Percentiles rank a stretch among this genome's conserved stretches.
Evolutionary conservation across 129 eudicot genomes (phyloP).

Genomic region (Heracleum sosnowskyi): DNA sequence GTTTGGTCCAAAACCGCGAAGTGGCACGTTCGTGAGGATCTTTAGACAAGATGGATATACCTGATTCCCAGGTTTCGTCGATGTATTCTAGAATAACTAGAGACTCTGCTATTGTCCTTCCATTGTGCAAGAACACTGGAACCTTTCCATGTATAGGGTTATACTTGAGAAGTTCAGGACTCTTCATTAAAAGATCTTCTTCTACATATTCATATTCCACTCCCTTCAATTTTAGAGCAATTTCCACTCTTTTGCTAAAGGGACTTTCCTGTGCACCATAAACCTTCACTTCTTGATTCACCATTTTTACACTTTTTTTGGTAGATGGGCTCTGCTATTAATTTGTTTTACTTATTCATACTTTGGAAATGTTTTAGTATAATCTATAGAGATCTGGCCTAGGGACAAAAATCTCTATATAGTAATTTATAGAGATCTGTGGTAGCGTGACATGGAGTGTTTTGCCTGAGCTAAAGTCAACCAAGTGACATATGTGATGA

Average conservation of each 20-base stretch:
- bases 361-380: too few species aligned
- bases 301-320: conserved; percentile 5
- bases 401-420: neutral
- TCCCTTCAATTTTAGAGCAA: conserved; percentile 22
- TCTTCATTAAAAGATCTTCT: conserved; percentile 24
- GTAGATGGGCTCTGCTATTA: neutral
- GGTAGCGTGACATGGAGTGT: neutral
- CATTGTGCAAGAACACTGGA: conserved; percentile 7
- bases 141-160: neutral
- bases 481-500: neutral
- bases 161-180: conserved; percentile 8
- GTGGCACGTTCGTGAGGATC: conserved; percentile 34
- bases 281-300: conserved; percentile 21
- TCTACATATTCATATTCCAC: conserved; percentile 23
- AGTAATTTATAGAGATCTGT: neutral
- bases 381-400: neutral
- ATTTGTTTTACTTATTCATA: too few species aligned
- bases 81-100: conserved; percentile 4
- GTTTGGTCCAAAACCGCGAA: conserved; percentile 36
- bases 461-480: neutral
- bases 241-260: neutral
- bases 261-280: conserved; percentile 5
- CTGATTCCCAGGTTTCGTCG: conserved; percentile 1
- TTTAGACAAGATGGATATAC: conserved; percentile 20
- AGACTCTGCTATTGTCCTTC: neutral